Percentiles rank a stretch among this genome's conserved stretches.
phyloP scores from a whole-genome alignment of 306 rosid genomes.

The Prinsepia uniflora region DNA sequence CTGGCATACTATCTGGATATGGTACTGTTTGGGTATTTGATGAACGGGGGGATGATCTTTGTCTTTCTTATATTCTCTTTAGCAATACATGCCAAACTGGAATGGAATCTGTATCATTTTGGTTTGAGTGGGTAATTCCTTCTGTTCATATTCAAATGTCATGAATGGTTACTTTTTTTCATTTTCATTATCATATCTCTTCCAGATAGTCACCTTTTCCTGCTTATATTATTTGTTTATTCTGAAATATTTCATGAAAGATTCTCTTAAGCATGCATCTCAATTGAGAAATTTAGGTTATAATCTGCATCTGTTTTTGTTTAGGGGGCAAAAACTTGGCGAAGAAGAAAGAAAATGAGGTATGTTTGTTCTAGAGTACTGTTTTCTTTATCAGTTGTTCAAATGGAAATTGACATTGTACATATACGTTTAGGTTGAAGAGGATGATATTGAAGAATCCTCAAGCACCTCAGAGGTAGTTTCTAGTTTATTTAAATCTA shows the following conservation, averaged over 20 bases:
- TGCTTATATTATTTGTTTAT: neutral
- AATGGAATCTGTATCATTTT: neutral
- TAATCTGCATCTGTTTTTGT: conserved; percentile 16
- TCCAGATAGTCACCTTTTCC: neutral
- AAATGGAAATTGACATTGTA: neutral
- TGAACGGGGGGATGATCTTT: neutral
- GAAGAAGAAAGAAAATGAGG: conserved; percentile 24
- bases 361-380: neutral
- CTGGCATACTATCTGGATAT: neutral
- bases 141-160: neutral
- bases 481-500: neutral
- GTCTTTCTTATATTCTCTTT: neutral
- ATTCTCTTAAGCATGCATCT: neutral
- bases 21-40: neutral
- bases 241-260: neutral
- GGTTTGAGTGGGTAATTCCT: neutral
- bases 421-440: conserved; percentile 33
- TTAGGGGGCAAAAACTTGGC: conserved; percentile 28
- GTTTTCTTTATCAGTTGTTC: neutral
- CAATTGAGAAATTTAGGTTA: neutral
- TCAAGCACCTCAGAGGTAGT: conserved; percentile 43
- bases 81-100: neutral
- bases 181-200: neutral
- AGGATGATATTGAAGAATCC: conserved; percentile 39
- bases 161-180: neutral